Evolutionary conservation across 805 yeast genomes (phyloP).

Genomic region (Candida schatavii): DNA sequence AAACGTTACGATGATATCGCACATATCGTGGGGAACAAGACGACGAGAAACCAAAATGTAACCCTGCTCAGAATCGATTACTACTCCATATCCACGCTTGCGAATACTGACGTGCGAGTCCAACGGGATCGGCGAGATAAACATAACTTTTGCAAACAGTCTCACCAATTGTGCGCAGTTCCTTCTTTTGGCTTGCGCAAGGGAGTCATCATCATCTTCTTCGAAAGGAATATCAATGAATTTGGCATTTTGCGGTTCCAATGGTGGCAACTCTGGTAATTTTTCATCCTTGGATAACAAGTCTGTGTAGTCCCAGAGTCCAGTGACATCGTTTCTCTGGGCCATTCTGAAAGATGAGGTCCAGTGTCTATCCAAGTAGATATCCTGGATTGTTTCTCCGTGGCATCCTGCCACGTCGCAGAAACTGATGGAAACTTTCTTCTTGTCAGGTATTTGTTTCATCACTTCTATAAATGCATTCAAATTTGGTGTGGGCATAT

Average conservation of each 20-base stretch:
- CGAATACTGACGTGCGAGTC: constrained; percentile 71
- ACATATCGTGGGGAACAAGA: constrained; percentile 76
- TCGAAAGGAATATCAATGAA: constrained; percentile 68
- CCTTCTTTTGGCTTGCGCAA: constrained; percentile 15
- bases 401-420: constrained; percentile 82
- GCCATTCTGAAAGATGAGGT: constrained; percentile 67
- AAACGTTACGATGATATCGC: constrained; percentile 72
- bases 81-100: constrained; percentile 69
- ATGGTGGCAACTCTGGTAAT: constrained; percentile 58
- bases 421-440: constrained; percentile 65
- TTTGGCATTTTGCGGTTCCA: constrained; percentile 61
- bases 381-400: constrained; percentile 62
- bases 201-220: constrained; percentile 18
- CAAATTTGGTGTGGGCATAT: constrained; percentile 67
- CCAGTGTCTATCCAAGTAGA: constrained; percentile 86
- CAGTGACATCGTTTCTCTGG: constrained; percentile 52
- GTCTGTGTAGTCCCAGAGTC: constrained; percentile 53
- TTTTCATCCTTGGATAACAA: constrained; percentile 37
- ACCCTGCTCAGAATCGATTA: constrained; percentile 78
- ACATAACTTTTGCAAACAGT: constrained; percentile 69
- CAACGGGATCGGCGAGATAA: constrained; percentile 63
- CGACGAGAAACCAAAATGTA: constrained; percentile 75
- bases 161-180: constrained; percentile 56
- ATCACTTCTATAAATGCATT: constrained; percentile 77
- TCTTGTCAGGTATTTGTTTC: constrained; percentile 71